Conservation (phyloP, 2,329 filamentous ascomycete species). For the Hypoxylon sp. region DNA sequence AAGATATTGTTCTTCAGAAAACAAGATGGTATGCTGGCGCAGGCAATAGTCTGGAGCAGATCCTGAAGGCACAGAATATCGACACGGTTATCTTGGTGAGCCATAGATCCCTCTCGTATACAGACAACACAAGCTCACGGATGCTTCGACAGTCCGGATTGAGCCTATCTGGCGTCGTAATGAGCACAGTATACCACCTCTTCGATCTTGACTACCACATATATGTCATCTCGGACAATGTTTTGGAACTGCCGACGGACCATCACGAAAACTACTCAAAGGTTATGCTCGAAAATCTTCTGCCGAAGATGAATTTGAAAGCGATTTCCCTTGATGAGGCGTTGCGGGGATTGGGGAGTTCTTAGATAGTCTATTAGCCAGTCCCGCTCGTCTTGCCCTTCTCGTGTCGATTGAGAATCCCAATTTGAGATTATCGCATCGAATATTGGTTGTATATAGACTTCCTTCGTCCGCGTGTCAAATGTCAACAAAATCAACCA, state of each 20-base stretch:
- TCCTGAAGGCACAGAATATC: conserved; percentile 57
- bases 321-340: conserved; percentile 36
- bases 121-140: background rate
- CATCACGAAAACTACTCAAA: conserved; percentile 41
- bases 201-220: conserved; percentile 62
- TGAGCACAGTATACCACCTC: conserved; percentile 60
- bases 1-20: conserved; percentile 59
- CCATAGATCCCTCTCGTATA: conserved; percentile 1
- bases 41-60: conserved; percentile 59
- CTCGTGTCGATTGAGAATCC: background rate
- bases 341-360: conserved; percentile 16
- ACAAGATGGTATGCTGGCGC: conserved; percentile 60
- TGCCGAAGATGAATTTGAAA: conserved; percentile 51
- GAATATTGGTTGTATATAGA: background rate
- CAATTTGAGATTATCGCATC: background rate
- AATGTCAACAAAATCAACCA: conserved; percentile 40
- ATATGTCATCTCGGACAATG: conserved; percentile 58
- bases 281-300: conserved; percentile 47
- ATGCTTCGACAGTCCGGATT: conserved; percentile 55
- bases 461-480: background rate
- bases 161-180: conserved; percentile 59
- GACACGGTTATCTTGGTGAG: conserved; percentile 59
- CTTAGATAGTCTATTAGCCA: background rate
- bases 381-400: background rate
- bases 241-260: conserved; percentile 51